Percentiles rank a stretch among this genome's conserved stretches.
Evolutionary conservation across 208 protist genomes (phyloP).

Genomic region (Acanthamoeba quina): DNA sequence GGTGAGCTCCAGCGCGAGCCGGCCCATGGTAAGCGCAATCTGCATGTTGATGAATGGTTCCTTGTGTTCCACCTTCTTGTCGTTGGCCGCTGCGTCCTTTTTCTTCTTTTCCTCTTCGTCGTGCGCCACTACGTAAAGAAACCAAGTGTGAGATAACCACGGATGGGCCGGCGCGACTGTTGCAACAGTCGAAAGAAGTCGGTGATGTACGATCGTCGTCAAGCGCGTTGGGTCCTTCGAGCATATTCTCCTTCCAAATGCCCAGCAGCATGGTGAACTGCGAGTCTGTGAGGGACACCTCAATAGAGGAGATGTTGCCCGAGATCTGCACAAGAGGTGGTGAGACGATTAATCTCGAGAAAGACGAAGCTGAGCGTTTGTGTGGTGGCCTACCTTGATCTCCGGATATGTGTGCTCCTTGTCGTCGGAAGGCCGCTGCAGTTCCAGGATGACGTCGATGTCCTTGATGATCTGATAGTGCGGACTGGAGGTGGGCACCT

Average conservation of each 20-base stretch:
- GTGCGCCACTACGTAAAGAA: constrained; percentile 1
- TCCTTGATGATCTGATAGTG: constrained; percentile 66
- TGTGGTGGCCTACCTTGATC: constrained; percentile 18
- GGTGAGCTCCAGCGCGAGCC: constrained; percentile 65
- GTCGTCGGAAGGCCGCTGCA: constrained; percentile 45
- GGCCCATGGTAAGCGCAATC: constrained; percentile 27
- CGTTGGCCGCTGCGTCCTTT: neutral
- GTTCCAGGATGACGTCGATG: constrained; percentile 59
- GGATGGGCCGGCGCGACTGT: neutral
- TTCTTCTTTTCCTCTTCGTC: constrained; percentile 27
- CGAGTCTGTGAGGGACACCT: constrained; percentile 17
- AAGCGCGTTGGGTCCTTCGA: constrained; percentile 26
- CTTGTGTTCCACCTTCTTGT: neutral
- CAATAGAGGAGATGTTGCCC: constrained; percentile 39
- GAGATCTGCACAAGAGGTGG: constrained; percentile 27
- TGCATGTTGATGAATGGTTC: constrained; percentile 48
- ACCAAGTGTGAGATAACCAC: neutral
- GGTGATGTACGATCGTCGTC: constrained; percentile 20
- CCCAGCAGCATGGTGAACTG: constrained; percentile 67
- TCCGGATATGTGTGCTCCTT: constrained; percentile 3
- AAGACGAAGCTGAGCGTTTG: neutral
- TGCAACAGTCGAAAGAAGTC: neutral
- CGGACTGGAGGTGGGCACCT: constrained; percentile 17
- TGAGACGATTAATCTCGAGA: neutral
- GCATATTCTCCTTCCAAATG: constrained; percentile 72